Evolutionary conservation across 2,329 filamentous ascomycete species (phyloP).

Genomic region (Ophiosphaerella korrae): DNA sequence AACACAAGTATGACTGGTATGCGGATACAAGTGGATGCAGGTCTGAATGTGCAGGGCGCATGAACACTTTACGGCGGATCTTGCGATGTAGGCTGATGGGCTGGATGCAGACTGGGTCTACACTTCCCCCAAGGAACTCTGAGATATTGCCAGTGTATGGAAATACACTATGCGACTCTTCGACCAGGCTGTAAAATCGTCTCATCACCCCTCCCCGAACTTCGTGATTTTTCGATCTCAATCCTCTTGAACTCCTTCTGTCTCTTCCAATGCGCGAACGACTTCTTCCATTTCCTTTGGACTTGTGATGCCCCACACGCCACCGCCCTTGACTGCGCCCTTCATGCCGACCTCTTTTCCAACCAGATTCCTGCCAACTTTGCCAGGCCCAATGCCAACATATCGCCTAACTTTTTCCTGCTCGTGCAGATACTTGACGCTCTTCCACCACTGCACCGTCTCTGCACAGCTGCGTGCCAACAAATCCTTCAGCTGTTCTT

Average conservation of each 20-base stretch:
- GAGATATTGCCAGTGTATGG: no score
- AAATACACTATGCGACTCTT: neutral
- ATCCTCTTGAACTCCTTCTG: slow-evolving; percentile 49
- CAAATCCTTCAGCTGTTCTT: slow-evolving; percentile 76
- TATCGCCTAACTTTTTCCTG: slow-evolving; percentile 80
- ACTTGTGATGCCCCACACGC: slow-evolving; percentile 89
- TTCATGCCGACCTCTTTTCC: slow-evolving; percentile 94
- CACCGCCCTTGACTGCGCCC: slow-evolving; percentile 82
- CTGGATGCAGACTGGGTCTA: no score
- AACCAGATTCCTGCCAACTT: slow-evolving; percentile 90
- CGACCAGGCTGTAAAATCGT: neutral
- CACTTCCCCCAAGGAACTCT: no score
- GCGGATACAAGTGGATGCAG: slow-evolving; percentile 50
- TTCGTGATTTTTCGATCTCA: slow-evolving; percentile 12
- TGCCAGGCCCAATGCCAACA: slow-evolving; percentile 91
- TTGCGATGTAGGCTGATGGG: no score
- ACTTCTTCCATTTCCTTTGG: slow-evolving; percentile 63
- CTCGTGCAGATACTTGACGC: slow-evolving; percentile 85
- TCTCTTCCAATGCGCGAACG: slow-evolving; percentile 53
- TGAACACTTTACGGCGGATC: neutral
- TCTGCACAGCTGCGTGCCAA: slow-evolving; percentile 84
- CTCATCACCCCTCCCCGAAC: neutral
- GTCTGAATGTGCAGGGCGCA: slow-evolving; percentile 39
- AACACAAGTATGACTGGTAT: slow-evolving; percentile 59
- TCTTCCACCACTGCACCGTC: slow-evolving; percentile 94